Evolutionary conservation across 805 yeast species (phyloP).

Genomic region (Diddensiella santjacobensis): DNA sequence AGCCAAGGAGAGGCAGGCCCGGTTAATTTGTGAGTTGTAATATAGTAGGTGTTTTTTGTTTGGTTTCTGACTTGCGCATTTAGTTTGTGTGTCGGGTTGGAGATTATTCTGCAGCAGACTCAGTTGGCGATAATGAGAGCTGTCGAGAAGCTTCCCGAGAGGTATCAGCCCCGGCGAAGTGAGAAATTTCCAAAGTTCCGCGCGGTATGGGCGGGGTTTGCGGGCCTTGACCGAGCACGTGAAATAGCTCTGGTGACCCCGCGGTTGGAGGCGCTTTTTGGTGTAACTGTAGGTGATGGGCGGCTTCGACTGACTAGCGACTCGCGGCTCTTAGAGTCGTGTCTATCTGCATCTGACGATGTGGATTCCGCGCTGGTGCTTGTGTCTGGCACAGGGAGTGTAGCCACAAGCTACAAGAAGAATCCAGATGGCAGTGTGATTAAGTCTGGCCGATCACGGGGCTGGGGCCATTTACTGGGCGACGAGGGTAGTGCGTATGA

Average conservation of each 20-base stretch:
- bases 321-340: constrained; percentile 5
- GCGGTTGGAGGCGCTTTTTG: constrained; percentile 10
- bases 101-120: constrained; percentile 3
- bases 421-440: neutral
- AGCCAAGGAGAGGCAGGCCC: constrained; percentile 15
- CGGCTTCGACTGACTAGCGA: constrained; percentile 7
- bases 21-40: constrained; percentile 9
- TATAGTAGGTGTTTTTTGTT: too few relatives aligned
- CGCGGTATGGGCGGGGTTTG: constrained; percentile 20
- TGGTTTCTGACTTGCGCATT: too few relatives aligned
- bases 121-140: constrained; percentile 1
- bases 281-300: constrained; percentile 1
- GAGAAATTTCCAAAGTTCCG: constrained; percentile 3
- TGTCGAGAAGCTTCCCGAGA: neutral
- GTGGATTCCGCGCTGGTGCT: constrained; percentile 7
- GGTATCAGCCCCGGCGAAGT: neutral
- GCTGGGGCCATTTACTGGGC: constrained; percentile 20
- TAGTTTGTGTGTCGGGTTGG: constrained; percentile 4
- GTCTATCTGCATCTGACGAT: constrained; percentile 2
- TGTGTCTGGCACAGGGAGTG: constrained; percentile 23
- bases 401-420: constrained; percentile 16
- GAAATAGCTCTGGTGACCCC: neutral
- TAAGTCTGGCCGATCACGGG: constrained; percentile 16
- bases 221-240: constrained; percentile 15
- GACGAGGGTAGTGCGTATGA: constrained; percentile 22